Conservation (phyloP, 768 basidiomycete genomes). For the Podaxis sp. region DNA sequence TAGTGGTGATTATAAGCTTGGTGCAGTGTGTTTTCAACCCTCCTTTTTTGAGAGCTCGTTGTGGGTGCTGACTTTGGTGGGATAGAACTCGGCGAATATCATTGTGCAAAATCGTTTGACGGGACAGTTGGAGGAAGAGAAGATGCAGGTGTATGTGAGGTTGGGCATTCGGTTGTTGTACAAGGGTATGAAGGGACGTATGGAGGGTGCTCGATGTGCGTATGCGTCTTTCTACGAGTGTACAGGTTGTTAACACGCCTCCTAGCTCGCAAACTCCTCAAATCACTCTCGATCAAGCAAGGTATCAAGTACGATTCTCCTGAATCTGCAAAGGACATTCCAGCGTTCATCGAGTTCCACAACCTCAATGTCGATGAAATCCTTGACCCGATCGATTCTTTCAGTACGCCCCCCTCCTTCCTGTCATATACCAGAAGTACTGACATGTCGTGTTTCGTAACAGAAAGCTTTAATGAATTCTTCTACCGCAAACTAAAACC, state of each 20-base stretch:
- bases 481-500: constrained; percentile 91
- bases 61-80: not conserved
- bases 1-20: constrained; percentile 84
- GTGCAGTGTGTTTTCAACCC: constrained; percentile 54
- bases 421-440: not conserved
- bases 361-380: constrained; percentile 82
- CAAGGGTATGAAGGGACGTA: constrained; percentile 84
- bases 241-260: constrained; percentile 2
- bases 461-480: constrained; percentile 92
- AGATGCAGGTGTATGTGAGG: constrained; percentile 93
- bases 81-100: constrained; percentile 95
- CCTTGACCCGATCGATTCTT: constrained; percentile 76
- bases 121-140: constrained; percentile 94
- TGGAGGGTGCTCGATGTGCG: constrained; percentile 87
- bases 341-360: constrained; percentile 88
- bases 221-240: constrained; percentile 9
- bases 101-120: constrained; percentile 94
- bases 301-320: constrained; percentile 90
- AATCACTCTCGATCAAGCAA: constrained; percentile 90
- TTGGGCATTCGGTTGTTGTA: constrained; percentile 92
- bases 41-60: not conserved
- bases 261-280: constrained; percentile 79
- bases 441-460: not conserved
- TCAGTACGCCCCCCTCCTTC: constrained; percentile 52
- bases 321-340: constrained; percentile 82